A percentile compares a stretch with the other conserved stretches of the same genome.
phyloP scores from a whole-genome alignment of 306 rosid genomes.

The Casuarina cunninghamiana region DNA sequence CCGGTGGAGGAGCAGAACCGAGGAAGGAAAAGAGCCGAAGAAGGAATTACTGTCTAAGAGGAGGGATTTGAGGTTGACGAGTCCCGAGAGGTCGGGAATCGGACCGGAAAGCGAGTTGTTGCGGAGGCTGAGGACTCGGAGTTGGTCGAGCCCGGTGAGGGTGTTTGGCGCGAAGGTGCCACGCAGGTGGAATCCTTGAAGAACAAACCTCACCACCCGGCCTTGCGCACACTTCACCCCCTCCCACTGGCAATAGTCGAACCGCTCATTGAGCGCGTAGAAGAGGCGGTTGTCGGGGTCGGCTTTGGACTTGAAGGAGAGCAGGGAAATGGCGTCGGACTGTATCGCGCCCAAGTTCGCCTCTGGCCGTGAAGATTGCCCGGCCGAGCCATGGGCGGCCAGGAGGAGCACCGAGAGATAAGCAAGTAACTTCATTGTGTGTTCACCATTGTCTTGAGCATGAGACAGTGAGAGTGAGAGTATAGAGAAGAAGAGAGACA shows the following conservation, averaged over 20 bases:
- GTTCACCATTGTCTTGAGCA: background rate
- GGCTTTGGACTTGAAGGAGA: conserved; percentile 70
- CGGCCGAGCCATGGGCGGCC: background rate
- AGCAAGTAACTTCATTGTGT: background rate
- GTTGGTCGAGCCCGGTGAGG: conserved; percentile 71
- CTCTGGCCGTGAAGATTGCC: conserved; percentile 16
- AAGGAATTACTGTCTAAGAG: conserved; percentile 58
- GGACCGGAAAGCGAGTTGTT: conserved; percentile 86
- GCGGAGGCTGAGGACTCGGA: conserved; percentile 64
- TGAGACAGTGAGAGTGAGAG: background rate
- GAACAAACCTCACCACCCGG: conserved; percentile 58
- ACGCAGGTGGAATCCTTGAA: conserved; percentile 46
- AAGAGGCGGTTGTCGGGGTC: conserved; percentile 74
- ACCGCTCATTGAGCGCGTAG: conserved; percentile 58
- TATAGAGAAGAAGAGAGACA: background rate
- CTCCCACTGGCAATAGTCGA: conserved; percentile 83
- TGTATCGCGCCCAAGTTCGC: conserved; percentile 24
- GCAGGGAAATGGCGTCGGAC: conserved; percentile 65
- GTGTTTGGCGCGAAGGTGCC: conserved; percentile 60
- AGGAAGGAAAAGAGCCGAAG: conserved; percentile 67
- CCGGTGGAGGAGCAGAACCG: conserved; percentile 57
- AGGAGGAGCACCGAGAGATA: background rate
- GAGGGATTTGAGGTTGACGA: conserved; percentile 65
- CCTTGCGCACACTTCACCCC: conserved; percentile 86
- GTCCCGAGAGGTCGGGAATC: conserved; percentile 69